Evolutionary conservation across 1,284 basidiomycete genomes (phyloP), one percentile per base, ranked within the genome.

Genomic region (Moesziomyces aphidis): DNA sequence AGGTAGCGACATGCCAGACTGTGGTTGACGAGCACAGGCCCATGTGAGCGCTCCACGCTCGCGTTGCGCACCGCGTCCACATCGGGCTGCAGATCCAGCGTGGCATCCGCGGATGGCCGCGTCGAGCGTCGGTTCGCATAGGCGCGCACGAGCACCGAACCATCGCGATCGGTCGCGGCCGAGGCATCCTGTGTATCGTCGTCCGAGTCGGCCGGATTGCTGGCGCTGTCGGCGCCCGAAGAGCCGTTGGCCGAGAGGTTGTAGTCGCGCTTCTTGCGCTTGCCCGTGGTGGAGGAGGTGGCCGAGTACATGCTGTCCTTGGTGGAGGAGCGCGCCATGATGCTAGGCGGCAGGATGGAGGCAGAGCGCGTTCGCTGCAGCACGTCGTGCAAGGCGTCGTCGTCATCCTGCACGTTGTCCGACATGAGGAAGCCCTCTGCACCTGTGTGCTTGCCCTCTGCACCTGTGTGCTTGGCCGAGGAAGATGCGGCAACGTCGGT

Each of bases 1-100:
- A 83, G 67, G 60, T 80, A 83, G 1, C 80, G 73, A 53, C 79
- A 81, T 2, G 78, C 73, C 9, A 76, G 45, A 56, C 78, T 80
- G 66, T 77, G 74, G 50, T 80, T 79, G 24, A 80, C 80, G 10
- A 84, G 61, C 15, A 69, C 60, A 4, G 80, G 76, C 1, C 82
- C 79, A 7, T 75, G 70, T 3, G 75, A 61, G 3, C 62, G 50
- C 10, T 58, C 56, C 2, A 71, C n/a, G 39, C 50, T 60, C 42
- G 49, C 45, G 19, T 64, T 64, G 21, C 31, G 31, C 31, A 79
- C 61, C 22, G 70, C 51, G 2, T 66, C 49, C 23, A 82, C 46
- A 28, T 78, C 77, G 23, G 51, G 22, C 46, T 67, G 64, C 39
- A 68, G 47, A 22, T 73, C 71, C 5, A 63, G n/a, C 22, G 19